phyloP scores from a whole-genome alignment of 2,329 filamentous ascomycete species.

The Claviceps purpurea region DNA sequence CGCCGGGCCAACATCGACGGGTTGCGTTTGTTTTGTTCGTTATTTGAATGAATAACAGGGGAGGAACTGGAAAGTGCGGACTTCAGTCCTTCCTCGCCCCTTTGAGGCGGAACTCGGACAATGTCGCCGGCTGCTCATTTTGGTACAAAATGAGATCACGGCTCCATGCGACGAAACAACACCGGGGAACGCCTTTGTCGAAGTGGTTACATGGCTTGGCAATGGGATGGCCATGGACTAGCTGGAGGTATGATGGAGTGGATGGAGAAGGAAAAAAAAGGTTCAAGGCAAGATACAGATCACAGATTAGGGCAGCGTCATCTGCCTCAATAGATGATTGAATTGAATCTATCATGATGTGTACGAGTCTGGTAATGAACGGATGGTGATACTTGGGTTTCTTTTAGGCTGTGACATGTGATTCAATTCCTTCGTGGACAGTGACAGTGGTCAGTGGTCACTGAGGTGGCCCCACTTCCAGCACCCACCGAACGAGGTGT shows the following conservation, averaged over 20 bases:
- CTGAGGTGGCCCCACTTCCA: no score
- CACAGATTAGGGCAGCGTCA: not conserved
- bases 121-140: conserved; percentile 13
- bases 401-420: not conserved
- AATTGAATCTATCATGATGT: conserved; percentile 32
- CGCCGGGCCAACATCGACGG: conserved; percentile 13
- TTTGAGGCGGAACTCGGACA: conserved; percentile 5
- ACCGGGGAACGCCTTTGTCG: conserved; percentile 9
- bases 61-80: not conserved
- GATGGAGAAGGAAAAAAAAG: not conserved
- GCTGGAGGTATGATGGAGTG: conserved; percentile 14
- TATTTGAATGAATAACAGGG: conserved; percentile 13
- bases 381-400: not conserved
- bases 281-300: not conserved
- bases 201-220: conserved; percentile 17
- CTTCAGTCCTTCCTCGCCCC: conserved; percentile 1
- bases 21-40: conserved; percentile 19
- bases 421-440: no score
- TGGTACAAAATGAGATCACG: no score
- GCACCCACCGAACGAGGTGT: no score
- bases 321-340: conserved; percentile 28
- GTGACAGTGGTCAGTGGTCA: no score
- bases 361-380: not conserved
- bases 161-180: conserved; percentile 8
- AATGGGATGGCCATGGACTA: conserved; percentile 18